Base-by-base conservation (phyloP, 2,329 filamentous ascomycete genomes). In the Basipetospora chlamydospora region DNA sequence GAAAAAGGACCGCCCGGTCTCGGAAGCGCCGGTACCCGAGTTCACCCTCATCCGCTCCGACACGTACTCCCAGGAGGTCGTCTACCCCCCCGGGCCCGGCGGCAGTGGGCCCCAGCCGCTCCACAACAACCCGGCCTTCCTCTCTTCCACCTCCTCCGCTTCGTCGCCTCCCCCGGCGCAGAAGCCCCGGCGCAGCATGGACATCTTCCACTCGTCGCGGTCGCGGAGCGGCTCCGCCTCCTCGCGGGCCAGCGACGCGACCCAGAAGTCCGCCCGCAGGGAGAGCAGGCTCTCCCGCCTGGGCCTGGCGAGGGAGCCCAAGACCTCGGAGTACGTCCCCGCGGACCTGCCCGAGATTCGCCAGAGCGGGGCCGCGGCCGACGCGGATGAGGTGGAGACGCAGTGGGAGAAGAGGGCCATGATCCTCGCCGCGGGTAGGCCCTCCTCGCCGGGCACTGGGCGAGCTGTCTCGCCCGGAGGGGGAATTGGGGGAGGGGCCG, bases 401-500 rank as follows among this genome's bases (percentile, higher is more conserved):
- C 71, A 80, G 58, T 98, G 90, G 90, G 90, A 96, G 66, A 79
- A 82, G 61, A 70, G 88, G 41, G 90, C 90, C 20, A 95, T 87
- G n/a, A 73, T 92, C 41, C 64, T 96, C 44, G 88, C 59, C 40
- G 58, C 60, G 44, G 63, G 58, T 44, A 56, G 55, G 13, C 60
- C 67, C 4, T 43, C 49, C 8, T 33, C 40, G 6, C 40, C 41
- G 20, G 44, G 42, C 42, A 48, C 44, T 22, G 39, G 6, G 22
- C 6, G 11, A 11, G 11, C 6, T 23, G 22, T 23, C 22, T 37
- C 46, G 46, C 26, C 40, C 43, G 21, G 30, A 51, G 28, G 43
- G 46, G 32, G 45, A 47, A 37, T 39, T 30, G 32, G 33, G 22
- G 55, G 15, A 60, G 66, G 48, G 8, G 33, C 38, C 6, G 40